phyloP scores from a whole-genome alignment of 2,329 filamentous ascomycete species.

The Leptographium lundbergii region DNA sequence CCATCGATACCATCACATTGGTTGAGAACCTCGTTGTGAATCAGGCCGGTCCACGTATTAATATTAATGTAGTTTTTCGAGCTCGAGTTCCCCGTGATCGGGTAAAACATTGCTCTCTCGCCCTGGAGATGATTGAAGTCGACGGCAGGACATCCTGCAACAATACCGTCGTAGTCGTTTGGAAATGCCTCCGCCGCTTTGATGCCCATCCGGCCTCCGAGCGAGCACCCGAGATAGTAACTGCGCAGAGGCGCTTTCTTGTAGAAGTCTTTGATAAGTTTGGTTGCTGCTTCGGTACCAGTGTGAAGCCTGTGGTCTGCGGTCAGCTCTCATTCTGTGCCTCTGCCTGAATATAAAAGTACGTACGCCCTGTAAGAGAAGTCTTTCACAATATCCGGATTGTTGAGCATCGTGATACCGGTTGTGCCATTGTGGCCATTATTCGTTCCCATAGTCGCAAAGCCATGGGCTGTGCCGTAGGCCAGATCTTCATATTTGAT shows the following conservation, averaged over 20 bases:
- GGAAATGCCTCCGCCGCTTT: slow-evolving; percentile 40
- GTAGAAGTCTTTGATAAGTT: slow-evolving; percentile 35
- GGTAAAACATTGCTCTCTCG: slow-evolving; percentile 29
- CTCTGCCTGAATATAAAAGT: not conserved
- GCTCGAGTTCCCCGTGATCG: slow-evolving; percentile 21
- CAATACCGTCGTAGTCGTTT: slow-evolving; percentile 43
- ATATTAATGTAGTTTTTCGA: slow-evolving; percentile 1
- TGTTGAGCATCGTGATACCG: slow-evolving; percentile 19
- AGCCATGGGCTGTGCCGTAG: slow-evolving; percentile 29
- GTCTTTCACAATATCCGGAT: slow-evolving; percentile 23
- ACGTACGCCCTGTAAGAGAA: slow-evolving; percentile 21
- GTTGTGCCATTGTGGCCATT: slow-evolving; percentile 36
- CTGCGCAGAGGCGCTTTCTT: slow-evolving; percentile 23
- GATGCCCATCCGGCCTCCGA: slow-evolving; percentile 45
- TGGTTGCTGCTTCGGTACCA: slow-evolving; percentile 34
- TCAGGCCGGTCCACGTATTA: slow-evolving; percentile 3
- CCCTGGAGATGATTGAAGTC: slow-evolving; percentile 22
- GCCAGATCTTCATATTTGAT: slow-evolving; percentile 34
- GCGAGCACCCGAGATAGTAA: slow-evolving; percentile 47
- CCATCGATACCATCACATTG: slow-evolving; percentile 9
- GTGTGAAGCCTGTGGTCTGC: slow-evolving; percentile 24
- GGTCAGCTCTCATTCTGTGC: not conserved
- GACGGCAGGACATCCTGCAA: slow-evolving; percentile 34
- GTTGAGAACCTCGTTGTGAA: slow-evolving; percentile 5
- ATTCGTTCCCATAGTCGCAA: slow-evolving; percentile 35